Conservation (phyloP, 768 basidiomycete species). For the Leccinum disarticulatum region DNA sequence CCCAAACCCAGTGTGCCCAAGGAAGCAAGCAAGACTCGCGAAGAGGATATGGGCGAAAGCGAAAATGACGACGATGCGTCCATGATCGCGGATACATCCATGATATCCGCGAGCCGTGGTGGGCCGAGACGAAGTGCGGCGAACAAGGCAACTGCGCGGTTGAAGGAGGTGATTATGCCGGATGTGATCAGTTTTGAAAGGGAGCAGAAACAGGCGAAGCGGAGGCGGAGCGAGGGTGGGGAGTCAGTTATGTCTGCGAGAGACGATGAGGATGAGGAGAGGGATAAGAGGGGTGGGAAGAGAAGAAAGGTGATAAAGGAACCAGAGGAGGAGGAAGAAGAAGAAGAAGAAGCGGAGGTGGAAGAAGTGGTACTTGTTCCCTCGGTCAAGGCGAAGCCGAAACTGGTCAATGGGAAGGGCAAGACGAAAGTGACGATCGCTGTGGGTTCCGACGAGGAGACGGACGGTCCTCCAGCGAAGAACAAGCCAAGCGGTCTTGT, state of each 20-base stretch:
- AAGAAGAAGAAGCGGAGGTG: conserved; percentile 29
- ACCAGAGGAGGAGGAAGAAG: conserved; percentile 11
- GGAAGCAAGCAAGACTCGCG: not conserved
- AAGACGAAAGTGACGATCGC: conserved; percentile 1
- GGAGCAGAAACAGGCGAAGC: conserved; percentile 51
- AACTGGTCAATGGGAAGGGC: conserved; percentile 6
- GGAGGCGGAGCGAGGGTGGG: conserved; percentile 34
- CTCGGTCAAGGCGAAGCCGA: conserved; percentile 16
- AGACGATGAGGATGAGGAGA: conserved; percentile 14
- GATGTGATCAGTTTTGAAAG: conserved; percentile 70
- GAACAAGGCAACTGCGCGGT: conserved; percentile 46
- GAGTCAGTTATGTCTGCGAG: conserved; percentile 17
- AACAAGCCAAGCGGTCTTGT: conserved; percentile 1
- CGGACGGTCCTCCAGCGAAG: conserved; percentile 1
- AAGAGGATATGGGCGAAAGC: not conserved
- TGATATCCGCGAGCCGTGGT: conserved; percentile 14
- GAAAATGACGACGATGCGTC: conserved; percentile 8
- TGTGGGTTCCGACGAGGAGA: conserved; percentile 8
- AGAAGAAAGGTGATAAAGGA: conserved; percentile 19
- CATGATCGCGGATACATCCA: conserved; percentile 11
- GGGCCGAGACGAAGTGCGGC: conserved; percentile 51
- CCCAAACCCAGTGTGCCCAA: conserved; percentile 1
- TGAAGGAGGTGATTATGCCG: conserved; percentile 66
- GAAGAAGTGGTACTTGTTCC: conserved; percentile 15
- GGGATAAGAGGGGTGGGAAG: conserved; percentile 21